Conservation (phyloP, 129 eudicot species). For the Flaveria sonorensis region DNA sequence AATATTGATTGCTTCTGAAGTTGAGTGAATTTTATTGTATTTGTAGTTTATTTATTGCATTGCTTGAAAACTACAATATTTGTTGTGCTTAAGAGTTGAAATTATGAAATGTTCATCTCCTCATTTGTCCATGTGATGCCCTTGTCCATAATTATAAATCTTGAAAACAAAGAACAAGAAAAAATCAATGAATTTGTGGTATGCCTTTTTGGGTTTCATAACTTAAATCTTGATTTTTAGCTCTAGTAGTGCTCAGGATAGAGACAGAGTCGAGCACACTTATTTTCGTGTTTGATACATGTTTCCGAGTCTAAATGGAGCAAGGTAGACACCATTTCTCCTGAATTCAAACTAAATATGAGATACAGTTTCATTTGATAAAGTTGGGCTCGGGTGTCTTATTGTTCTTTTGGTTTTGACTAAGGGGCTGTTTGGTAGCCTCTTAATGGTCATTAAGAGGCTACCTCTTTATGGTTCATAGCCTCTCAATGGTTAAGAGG, state of each 20-base stretch:
- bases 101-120: background rate
- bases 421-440: too few species aligned
- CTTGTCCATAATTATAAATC: background rate
- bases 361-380: background rate
- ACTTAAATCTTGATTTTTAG: too few species aligned
- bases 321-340: background rate
- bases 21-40: background rate
- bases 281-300: background rate
- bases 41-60: constrained; percentile 3
- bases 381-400: background rate
- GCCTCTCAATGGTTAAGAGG: too few species aligned
- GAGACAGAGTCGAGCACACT: background rate
- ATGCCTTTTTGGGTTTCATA: too few species aligned
- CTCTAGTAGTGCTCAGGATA: too few species aligned
- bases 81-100: background rate
- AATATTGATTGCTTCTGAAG: background rate
- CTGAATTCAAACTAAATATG: background rate
- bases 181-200: too few species aligned
- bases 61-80: background rate
- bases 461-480: too few species aligned
- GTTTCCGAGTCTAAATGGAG: background rate
- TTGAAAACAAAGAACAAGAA: background rate
- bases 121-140: background rate
- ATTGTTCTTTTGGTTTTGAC: background rate
- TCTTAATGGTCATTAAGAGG: too few species aligned